Conservation (phyloP, 805 yeast species). For the Kodamaea nitidulidarum region DNA sequence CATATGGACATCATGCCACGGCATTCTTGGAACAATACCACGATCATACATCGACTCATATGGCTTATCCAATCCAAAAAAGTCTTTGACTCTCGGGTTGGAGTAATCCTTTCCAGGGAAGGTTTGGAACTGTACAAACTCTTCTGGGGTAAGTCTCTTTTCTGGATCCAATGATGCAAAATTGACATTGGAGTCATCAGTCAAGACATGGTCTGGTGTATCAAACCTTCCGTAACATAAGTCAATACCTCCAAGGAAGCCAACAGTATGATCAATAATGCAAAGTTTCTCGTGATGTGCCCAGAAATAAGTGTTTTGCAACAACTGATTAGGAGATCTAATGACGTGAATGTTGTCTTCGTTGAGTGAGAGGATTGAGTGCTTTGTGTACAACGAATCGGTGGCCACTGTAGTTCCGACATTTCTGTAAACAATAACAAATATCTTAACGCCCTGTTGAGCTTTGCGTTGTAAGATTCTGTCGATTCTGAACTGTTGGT, state of each 20-base stretch:
- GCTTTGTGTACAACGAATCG: conserved; percentile 92
- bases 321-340: conserved; percentile 91
- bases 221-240: conserved; percentile 94
- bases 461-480: conserved; percentile 86
- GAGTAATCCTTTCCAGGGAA: conserved; percentile 98
- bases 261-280: conserved; percentile 80
- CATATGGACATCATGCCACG: conserved; percentile 99
- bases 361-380: conserved; percentile 80
- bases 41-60: conserved; percentile 91
- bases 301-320: conserved; percentile 94
- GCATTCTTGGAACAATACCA: conserved; percentile 82
- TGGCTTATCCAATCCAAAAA: conserved; percentile 74
- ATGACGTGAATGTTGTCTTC: conserved; percentile 79
- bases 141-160: conserved; percentile 34
- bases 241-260: conserved; percentile 94
- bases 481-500: conserved; percentile 90
- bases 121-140: conserved; percentile 49
- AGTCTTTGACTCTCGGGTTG: conserved; percentile 90
- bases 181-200: conserved; percentile 58
- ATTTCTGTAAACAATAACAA: conserved; percentile 86
- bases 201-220: conserved; percentile 89
- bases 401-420: conserved; percentile 91
- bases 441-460: conserved; percentile 89
- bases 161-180: conserved; percentile 28
- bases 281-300: conserved; percentile 97